These are phyloP conservation scores for Cladophialophora chaetospira DNA, from an alignment of 2,329 filamentous ascomycete species.

Conservation along the genomic window DNA sequence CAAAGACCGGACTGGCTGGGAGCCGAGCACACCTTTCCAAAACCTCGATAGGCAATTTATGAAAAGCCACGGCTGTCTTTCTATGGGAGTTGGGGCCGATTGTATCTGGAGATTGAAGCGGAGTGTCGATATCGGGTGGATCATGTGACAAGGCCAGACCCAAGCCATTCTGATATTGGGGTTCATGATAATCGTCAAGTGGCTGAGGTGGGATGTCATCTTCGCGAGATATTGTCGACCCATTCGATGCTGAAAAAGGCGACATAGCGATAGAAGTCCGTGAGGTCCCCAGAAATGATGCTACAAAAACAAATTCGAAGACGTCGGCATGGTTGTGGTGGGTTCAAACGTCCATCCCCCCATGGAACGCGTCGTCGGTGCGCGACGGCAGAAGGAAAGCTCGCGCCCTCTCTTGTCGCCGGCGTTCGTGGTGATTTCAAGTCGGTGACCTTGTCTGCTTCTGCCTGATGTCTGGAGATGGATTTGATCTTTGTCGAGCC, in stretches of 20 bases:
- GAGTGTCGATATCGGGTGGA: background rate
- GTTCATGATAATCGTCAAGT: conserved; percentile 26
- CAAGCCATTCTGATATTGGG: conserved; percentile 2
- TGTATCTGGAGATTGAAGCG: conserved; percentile 10
- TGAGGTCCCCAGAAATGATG: background rate
- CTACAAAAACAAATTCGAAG: conserved; percentile 5
- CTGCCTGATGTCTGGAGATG: background rate
- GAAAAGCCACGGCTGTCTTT: conserved; percentile 21
- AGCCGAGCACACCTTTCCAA: conserved; percentile 27
- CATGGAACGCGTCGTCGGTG: conserved; percentile 24
- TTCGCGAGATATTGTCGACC: conserved; percentile 20
- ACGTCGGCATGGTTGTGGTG: conserved; percentile 19
- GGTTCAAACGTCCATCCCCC: conserved; percentile 12
- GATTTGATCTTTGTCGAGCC: background rate
- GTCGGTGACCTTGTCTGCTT: background rate
- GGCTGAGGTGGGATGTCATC: conserved; percentile 29
- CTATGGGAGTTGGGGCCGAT: conserved; percentile 2
- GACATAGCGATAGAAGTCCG: conserved; percentile 15
- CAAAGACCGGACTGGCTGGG: background rate
- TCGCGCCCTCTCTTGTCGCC: conserved; percentile 5
- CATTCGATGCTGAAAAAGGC: conserved; percentile 5
- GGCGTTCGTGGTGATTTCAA: background rate
- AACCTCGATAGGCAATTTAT: conserved; percentile 28
- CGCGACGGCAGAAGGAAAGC: conserved; percentile 17
- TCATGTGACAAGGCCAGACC: conserved; percentile 17